These are phyloP conservation scores for Zhuliangozyma blackwelliae DNA, from an alignment of 1,139 yeast species.

Conservation along the genomic window DNA sequence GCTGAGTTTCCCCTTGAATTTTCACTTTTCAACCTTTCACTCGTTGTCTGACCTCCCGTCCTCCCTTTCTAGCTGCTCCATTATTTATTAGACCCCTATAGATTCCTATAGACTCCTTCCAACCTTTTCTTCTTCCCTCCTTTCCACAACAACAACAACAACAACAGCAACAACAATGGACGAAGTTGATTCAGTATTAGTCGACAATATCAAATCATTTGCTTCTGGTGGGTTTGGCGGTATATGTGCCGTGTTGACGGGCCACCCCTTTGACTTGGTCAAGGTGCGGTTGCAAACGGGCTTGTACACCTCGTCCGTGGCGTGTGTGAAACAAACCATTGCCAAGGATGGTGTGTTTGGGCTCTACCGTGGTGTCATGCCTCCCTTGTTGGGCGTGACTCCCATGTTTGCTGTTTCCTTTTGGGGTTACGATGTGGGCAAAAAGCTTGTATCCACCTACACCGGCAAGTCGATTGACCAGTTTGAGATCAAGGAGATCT, in stretches of 20 bases:
- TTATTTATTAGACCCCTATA: no score
- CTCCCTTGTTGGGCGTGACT: constrained; percentile 91
- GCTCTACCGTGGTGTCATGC: constrained; percentile 80
- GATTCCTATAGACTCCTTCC: no score
- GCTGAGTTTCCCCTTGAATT: no score
- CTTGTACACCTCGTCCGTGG: constrained; percentile 54
- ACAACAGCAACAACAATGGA: constrained; percentile 24
- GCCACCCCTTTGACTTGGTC: constrained; percentile 92
- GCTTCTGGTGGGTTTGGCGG: constrained; percentile 80
- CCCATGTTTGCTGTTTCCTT: constrained; percentile 98
- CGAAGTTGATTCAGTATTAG: constrained; percentile 46
- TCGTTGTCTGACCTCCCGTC: no score
- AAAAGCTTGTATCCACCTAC: constrained; percentile 55
- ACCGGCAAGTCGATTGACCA: constrained; percentile 38
- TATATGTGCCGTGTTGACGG: constrained; percentile 57
- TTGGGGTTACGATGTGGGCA: constrained; percentile 97
- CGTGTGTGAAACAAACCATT: constrained; percentile 67
- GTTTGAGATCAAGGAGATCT: constrained; percentile 65
- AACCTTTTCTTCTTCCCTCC: no score
- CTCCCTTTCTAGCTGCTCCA: no score
- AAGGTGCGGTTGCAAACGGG: constrained; percentile 89
- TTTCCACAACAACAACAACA: no score
- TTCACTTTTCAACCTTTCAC: no score
- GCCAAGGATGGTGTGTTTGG: constrained; percentile 73
- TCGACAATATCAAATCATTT: constrained; percentile 66